Base-by-base conservation (phyloP, 345 rosid species). In the Euclidium syriacum region DNA sequence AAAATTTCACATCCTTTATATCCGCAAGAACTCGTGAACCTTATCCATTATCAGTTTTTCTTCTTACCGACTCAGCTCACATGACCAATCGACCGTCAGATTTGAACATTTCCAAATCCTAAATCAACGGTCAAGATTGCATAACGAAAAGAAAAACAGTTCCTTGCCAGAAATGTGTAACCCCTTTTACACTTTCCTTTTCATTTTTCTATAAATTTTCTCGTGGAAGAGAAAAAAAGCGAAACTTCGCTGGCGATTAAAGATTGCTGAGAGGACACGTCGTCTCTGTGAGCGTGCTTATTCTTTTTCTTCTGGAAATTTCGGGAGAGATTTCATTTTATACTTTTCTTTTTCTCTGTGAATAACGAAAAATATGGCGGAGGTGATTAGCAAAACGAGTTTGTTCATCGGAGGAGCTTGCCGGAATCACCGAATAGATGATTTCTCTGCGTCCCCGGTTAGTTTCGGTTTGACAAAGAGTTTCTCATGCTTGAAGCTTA, bases 321-420 rank as follows among this genome's bases (percentile, higher is more conserved):
- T 52, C 17, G 11, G 15, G 6, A 34, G 29, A 62, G 26, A 15
- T 18, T 24, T 1, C 23, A 27, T 63, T 73, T 53, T 22, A 2
- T 40, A 33, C 51, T 47, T 17, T 49, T 50, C 34, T 11, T 39
- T 39, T 15, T n/a, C n/a, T n/a, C n/a, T n/a, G n/a, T n/a, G n/a
- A n/a, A n/a, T n/a, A n/a, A n/a, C n/a, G n/a, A n/a, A n/a, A n/a
- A n/a, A n/a, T 24, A 85, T 84, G 90, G 78, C 84, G 7, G 83
- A 72, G 30, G 77, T 80, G 60, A 63, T 86, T 70, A 68, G 78
- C 74, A 77, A 67, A 65, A 14, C 81, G 20, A 79, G 67, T 70
- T 67, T 79, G 19, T 67, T 87, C 53, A 54, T 56, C 48, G 49
- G 42, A 1, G 50, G 65, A 64, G 60, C 65, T 41, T 57, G 58